Percentiles rank a stretch among this genome's conserved stretches.
Evolutionary conservation across 345 rosid genomes (phyloP).

Genomic region (Gynandropsis gynandra): DNA sequence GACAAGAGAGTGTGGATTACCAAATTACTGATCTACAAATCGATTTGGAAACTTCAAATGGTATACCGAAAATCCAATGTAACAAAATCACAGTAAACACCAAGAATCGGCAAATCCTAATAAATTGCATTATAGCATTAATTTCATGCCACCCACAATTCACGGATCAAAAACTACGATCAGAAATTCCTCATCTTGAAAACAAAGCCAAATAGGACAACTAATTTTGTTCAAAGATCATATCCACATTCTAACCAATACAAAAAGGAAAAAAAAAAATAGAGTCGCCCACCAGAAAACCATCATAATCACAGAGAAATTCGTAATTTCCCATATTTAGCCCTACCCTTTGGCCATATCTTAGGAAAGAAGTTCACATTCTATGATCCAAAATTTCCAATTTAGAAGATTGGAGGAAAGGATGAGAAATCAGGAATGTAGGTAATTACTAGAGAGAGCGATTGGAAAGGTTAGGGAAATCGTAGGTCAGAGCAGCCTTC

Average conservation of each 20-base stretch:
- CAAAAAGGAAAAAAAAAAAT: background rate
- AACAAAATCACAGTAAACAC: too few species aligned
- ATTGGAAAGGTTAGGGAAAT: slow-evolving; percentile 91
- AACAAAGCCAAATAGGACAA: slow-evolving; percentile 2
- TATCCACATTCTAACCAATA: slow-evolving; percentile 14
- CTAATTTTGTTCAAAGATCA: slow-evolving; percentile 12
- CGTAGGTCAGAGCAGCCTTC: slow-evolving; percentile 75
- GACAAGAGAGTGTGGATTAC: too few species aligned
- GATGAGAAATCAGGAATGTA: background rate
- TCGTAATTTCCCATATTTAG: background rate
- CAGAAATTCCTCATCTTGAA: background rate
- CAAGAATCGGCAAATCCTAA: too few species aligned
- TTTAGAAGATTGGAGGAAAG: background rate
- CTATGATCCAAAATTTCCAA: slow-evolving; percentile 8
- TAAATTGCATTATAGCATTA: too few species aligned
- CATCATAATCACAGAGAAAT: background rate
- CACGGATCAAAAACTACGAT: too few species aligned
- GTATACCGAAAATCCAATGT: too few species aligned
- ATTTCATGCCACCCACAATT: too few species aligned
- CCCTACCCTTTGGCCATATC: background rate
- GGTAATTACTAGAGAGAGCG: slow-evolving; percentile 67
- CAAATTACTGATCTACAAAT: too few species aligned
- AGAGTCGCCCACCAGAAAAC: background rate
- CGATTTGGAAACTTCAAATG: too few species aligned
- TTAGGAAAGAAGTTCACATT: background rate